phyloP scores from a whole-genome alignment of 768 basidiomycete species.

The Collybia nuda region DNA sequence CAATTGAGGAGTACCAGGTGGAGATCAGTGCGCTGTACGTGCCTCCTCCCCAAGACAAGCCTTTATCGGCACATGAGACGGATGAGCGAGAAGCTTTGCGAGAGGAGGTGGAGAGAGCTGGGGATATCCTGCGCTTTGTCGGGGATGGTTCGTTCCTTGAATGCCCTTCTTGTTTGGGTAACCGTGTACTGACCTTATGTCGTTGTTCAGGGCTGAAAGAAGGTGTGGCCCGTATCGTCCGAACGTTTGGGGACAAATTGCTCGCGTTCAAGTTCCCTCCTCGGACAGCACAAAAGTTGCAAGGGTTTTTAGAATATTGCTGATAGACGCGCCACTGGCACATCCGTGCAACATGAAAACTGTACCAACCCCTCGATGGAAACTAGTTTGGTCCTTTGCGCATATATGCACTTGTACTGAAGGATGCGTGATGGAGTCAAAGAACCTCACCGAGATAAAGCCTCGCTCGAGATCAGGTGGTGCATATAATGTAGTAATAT shows the following conservation, averaged over 20 bases:
- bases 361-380: too few species aligned
- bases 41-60: constrained; percentile 25
- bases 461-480: too few species aligned
- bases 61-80: neutral
- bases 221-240: constrained; percentile 61
- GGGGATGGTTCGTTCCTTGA: constrained; percentile 51
- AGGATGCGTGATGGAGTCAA: too few species aligned
- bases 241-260: constrained; percentile 75
- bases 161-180: neutral
- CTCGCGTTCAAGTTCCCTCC: constrained; percentile 78
- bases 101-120: constrained; percentile 54
- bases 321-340: constrained; percentile 14
- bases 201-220: constrained; percentile 56
- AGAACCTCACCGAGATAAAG: too few species aligned
- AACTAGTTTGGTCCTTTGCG: too few species aligned
- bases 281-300: constrained; percentile 63
- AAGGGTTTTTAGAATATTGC: constrained; percentile 69
- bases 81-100: constrained; percentile 35
- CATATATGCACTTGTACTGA: too few species aligned
- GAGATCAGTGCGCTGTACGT: constrained; percentile 46
- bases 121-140: constrained; percentile 52
- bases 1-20: constrained; percentile 62
- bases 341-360: too few species aligned
- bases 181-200: neutral
- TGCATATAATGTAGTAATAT: too few species aligned